A percentile compares a stretch with the other conserved stretches of the same genome.
These are phyloP conservation scores for Gentiana macrophylla DNA, from an alignment of 257 asterid species.

Conservation along the genomic window DNA sequence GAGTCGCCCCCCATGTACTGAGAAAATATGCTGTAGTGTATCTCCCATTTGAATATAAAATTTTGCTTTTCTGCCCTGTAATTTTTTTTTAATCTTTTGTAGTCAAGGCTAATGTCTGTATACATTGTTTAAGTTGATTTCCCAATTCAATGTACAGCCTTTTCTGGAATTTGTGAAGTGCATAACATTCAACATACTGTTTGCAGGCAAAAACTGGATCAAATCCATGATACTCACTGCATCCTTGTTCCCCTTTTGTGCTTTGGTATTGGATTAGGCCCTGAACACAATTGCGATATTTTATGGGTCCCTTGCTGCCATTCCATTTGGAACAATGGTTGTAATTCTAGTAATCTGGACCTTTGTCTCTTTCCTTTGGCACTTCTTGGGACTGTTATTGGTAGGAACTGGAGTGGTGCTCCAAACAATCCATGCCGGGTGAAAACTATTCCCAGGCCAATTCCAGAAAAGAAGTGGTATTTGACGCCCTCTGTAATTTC, in stretches of 20 bases:
- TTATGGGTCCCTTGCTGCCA: conserved; percentile 61
- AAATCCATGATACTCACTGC: conserved; percentile 56
- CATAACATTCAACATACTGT: background rate
- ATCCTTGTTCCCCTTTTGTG: conserved; percentile 55
- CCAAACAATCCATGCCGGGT: conserved; percentile 20
- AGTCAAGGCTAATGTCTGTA: no score
- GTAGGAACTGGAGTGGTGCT: conserved; percentile 64
- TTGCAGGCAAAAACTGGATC: conserved; percentile 53
- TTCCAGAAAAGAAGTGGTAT: conserved; percentile 8
- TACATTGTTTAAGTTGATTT: background rate
- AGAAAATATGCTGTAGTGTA: no score
- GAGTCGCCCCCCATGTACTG: no score
- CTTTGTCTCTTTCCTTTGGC: conserved; percentile 51
- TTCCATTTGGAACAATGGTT: conserved; percentile 62
- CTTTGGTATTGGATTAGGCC: conserved; percentile 48
- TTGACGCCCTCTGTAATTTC: conserved; percentile 1
- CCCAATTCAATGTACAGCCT: background rate
- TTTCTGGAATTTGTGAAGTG: background rate
- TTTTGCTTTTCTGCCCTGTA: no score
- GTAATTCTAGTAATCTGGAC: conserved; percentile 57
- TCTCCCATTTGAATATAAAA: no score
- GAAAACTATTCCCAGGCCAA: conserved; percentile 7
- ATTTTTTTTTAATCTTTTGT: no score
- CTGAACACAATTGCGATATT: conserved; percentile 59
- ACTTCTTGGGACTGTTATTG: conserved; percentile 53